Evolutionary conservation across 371 early-diverging fungal species (phyloP), one percentile per base, ranked within the genome.

Genomic region (Mucor irregularis): DNA sequence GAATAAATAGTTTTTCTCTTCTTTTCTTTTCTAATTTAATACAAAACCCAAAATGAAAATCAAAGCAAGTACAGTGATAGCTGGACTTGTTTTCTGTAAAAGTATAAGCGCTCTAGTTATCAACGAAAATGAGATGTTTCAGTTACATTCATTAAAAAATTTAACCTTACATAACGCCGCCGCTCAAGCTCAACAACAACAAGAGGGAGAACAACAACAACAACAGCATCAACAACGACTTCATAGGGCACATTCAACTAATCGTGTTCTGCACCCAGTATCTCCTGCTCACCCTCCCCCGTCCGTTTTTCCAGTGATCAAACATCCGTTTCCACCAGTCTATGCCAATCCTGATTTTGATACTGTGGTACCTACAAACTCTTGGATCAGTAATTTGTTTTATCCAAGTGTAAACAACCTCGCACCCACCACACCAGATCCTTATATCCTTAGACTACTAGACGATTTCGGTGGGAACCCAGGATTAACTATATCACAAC

Each of bases 351-450:
- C 52, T 26, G 26, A 57, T 1, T 43, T 55, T 10, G 16, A 55
- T 4, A 40, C 49, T 8, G 56, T 51, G n/a, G 76, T 75, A 2
- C 79, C 79, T 13, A 79, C 79, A n/a, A 72, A 69, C 50, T 66
- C 79, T 10, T 79, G 79, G 79, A 53, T 71, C 16, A 68, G 72
- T 19, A 79, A 79, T 37, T 48, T 79, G 16, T 79, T 79, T 47
- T 79, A 73, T 42, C 66, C 74, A 8, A 79, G 79, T 54, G 53
- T 43, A 1, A 19, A 69, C 8, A 49, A 73, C 25, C 21, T 65
- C 10, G 79, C 79, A 3, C 76, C 79, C 2, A 79, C 79, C 1
- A 71, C 69, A 0, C 59, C 76, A 8, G 79, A 79, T 37, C 79
- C 79, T 7, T 79, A 79, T 48, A 72, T 64, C 16, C 46, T 79